Percentiles rank a stretch among this genome's conserved stretches.
Conservation (phyloP, 805 yeast genomes). For the Schwanniomyces polymorphus region DNA sequence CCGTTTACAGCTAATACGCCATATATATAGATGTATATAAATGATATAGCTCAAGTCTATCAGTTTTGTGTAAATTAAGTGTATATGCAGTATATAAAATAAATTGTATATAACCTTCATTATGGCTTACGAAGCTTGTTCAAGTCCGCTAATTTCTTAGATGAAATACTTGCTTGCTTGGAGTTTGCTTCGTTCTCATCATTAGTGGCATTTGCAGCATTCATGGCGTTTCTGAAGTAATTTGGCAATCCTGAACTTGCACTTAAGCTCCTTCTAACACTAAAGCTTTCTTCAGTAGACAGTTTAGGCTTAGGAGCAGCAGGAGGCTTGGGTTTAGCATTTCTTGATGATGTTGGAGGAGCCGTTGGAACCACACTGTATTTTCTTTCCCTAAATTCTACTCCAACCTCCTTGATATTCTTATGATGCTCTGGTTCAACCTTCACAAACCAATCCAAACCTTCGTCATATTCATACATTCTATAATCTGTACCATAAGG, state of each 20-base stretch:
- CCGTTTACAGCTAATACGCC: too few relatives aligned
- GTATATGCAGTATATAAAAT: background rate
- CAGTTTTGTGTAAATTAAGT: background rate
- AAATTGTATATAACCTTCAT: background rate
- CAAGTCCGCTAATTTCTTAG: slow-evolving; percentile 27
- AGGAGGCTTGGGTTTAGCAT: slow-evolving; percentile 6
- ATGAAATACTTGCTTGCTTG: slow-evolving; percentile 14
- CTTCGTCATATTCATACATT: slow-evolving; percentile 82
- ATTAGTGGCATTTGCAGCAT: background rate
- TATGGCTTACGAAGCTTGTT: slow-evolving; percentile 27
- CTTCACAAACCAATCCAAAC: slow-evolving; percentile 71
- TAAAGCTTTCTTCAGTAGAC: slow-evolving; percentile 14
- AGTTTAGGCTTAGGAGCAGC: slow-evolving; percentile 2
- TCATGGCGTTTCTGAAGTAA: background rate
- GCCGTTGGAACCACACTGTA: slow-evolving; percentile 79
- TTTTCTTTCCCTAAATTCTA: slow-evolving; percentile 66
- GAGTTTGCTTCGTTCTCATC: slow-evolving; percentile 3
- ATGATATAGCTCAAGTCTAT: background rate
- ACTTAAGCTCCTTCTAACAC: slow-evolving; percentile 24
- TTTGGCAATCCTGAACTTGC: slow-evolving; percentile 9
- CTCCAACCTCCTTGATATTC: slow-evolving; percentile 69
- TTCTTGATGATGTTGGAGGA: slow-evolving; percentile 41
- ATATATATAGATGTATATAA: background rate
- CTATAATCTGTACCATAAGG: slow-evolving; percentile 97
- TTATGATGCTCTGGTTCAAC: slow-evolving; percentile 57